Evolutionary conservation across 305 asterid genomes (phyloP).

Genomic region (Rubia tinctorum): DNA sequence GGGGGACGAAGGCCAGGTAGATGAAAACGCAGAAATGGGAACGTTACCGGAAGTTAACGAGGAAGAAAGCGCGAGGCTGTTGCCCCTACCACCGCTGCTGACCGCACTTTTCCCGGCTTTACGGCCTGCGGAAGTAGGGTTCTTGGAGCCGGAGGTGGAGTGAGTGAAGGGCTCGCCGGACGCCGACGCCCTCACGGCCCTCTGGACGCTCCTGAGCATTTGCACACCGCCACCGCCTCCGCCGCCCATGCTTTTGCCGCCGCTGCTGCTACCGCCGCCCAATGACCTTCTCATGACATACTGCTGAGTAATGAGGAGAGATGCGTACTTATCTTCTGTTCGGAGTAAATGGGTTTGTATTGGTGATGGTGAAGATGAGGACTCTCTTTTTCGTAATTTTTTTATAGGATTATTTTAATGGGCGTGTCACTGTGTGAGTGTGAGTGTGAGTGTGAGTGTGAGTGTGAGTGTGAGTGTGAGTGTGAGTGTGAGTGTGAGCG

Average conservation of each 20-base stretch:
- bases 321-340: conserved; percentile 32
- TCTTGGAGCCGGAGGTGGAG: conserved; percentile 20
- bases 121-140: conserved; percentile 14
- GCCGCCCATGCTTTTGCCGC: conserved; percentile 23
- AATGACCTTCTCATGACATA: conserved; percentile 41
- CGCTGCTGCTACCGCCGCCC: conserved; percentile 38
- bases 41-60: conserved; percentile 23
- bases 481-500: no score
- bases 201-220: conserved; percentile 37
- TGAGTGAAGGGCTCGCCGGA: conserved; percentile 48
- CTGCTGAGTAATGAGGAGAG: background rate
- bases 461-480: no score
- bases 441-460: no score
- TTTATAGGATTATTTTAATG: background rate
- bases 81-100: conserved; percentile 6
- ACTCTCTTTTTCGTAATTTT: background rate
- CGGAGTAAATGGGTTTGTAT: background rate
- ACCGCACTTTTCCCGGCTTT: background rate
- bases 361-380: background rate
- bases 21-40: conserved; percentile 29
- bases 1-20: conserved; percentile 28
- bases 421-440: conserved; percentile 9
- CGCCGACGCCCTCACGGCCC: conserved; percentile 39
- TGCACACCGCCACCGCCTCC: conserved; percentile 34
- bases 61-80: conserved; percentile 21